Base-by-base conservation (phyloP, 495 filamentous ascomycete genomes). In the Echria macrotheca region DNA sequence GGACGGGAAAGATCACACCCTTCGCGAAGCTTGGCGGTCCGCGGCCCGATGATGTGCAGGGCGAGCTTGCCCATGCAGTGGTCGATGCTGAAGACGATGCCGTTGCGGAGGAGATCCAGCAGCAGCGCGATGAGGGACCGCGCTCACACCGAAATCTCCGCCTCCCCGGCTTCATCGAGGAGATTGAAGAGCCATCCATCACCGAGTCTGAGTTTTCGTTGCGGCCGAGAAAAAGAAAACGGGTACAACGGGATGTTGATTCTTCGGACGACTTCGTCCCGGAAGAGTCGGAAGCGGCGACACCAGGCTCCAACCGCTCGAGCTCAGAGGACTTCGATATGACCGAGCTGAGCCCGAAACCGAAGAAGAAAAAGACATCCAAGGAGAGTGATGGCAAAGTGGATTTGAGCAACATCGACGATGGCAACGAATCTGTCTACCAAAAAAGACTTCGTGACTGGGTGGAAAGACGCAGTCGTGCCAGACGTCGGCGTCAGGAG, bases 1-100 rank as follows among this genome's bases (percentile, higher is more conserved):
- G 93, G 5, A 98, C 91, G 0, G 93, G 93, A 44, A 96, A 97
- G 66, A 98, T 98, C 56, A 98, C 93, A 0, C 93, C 93, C 0
- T 97, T 98, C 50, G 84, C 90, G 2, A 83, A 81, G 43, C 76
- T 91, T 57, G 73, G 75, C 35, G 74, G 72, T 24, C 69, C 73
- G 18, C 64, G 69, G 15, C 69, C 71, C 11, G 71, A 73, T 31
- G 80, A 77, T 1, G 69, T 77, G 5, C 71, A 79, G 29, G 77
- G 82, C 14, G 81, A 79, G 41, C 71, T 93, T 5, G 78, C 81
- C 17, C 77, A 87, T 63, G 86, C 81, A 6, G 75, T 95, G 36
- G 69, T 88, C 11, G 85, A 89, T 48, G 87, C 87, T 0, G 89
- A 90, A 55, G 82, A 84, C 23, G 75, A 76, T 46, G 73, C 71